These are phyloP conservation scores for Ophiognomonia clavigignenti-juglandacearum DNA, from an alignment of 2,329 filamentous ascomycete genomes.

Conservation along the genomic window DNA sequence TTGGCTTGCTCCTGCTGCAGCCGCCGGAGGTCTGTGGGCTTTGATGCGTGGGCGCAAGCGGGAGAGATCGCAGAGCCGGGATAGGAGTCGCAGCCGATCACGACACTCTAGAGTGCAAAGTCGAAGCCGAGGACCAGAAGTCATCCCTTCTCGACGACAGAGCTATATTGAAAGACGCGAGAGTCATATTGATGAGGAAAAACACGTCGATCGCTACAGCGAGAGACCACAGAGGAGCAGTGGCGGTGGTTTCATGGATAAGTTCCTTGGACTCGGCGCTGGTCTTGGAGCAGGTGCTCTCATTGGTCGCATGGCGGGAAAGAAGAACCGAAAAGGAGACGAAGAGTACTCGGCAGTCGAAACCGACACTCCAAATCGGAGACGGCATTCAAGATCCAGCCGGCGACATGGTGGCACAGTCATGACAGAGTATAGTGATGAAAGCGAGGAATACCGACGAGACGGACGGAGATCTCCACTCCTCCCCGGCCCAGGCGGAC, in stretches of 20 bases:
- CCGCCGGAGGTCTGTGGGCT: slow-evolving; percentile 45
- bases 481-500: slow-evolving; percentile 42
- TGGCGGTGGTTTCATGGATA: slow-evolving; percentile 55
- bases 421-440: slow-evolving; percentile 44
- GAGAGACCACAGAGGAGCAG: slow-evolving; percentile 35
- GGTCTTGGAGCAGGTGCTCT: slow-evolving; percentile 59
- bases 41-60: slow-evolving; percentile 37
- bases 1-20: slow-evolving; percentile 50
- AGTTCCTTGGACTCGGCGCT: slow-evolving; percentile 56
- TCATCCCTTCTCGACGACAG: slow-evolving; percentile 46
- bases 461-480: slow-evolving; percentile 35
- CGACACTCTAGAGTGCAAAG: slow-evolving; percentile 29
- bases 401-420: slow-evolving; percentile 29
- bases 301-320: slow-evolving; percentile 53
- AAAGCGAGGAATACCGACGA: slow-evolving; percentile 31
- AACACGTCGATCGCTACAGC: slow-evolving; percentile 63
- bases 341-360: slow-evolving; percentile 61
- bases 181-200: slow-evolving; percentile 45
- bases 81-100: slow-evolving; percentile 34
- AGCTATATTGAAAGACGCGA: slow-evolving; percentile 47
- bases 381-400: slow-evolving; percentile 29
- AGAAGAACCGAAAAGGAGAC: slow-evolving; percentile 44
- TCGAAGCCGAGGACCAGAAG: slow-evolving; percentile 39
- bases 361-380: slow-evolving; percentile 54
- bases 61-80: slow-evolving; percentile 35